These are phyloP conservation scores for Neckera pumila DNA, from an alignment of 225 moss, liverwort and hornwort genomes.

Conservation along the genomic window DNA sequence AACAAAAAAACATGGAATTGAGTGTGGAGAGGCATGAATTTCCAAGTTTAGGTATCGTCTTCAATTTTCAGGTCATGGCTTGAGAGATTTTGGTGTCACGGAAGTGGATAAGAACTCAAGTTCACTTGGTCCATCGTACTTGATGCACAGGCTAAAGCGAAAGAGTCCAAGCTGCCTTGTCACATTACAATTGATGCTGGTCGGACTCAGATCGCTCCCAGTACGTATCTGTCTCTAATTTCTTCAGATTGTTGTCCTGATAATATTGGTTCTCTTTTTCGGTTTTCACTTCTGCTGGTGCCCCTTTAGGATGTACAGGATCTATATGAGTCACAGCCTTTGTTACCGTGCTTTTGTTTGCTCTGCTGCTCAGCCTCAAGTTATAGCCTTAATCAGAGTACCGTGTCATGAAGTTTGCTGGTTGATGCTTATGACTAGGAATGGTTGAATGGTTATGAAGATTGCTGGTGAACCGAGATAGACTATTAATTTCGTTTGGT, in stretches of 20 bases:
- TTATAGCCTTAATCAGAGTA: neutral
- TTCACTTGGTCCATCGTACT: neutral
- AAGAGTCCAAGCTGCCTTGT: constrained; percentile 67
- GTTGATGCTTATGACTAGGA: neutral
- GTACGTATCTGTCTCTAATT: constrained; percentile 24
- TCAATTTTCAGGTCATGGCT: neutral
- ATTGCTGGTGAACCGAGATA: neutral
- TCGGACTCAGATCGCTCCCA: constrained; percentile 92
- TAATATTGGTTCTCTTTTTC: neutral
- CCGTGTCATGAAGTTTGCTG: neutral
- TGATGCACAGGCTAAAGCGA: constrained; percentile 52
- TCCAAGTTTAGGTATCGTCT: neutral
- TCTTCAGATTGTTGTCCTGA: neutral
- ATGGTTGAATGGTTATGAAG: neutral
- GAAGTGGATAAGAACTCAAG: neutral
- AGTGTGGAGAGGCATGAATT: neutral
- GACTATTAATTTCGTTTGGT: neutral
- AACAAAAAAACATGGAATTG: neutral
- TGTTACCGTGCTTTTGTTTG: neutral
- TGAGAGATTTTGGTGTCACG: neutral
- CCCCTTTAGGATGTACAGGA: neutral
- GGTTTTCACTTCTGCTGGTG: neutral
- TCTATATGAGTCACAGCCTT: neutral
- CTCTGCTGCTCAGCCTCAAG: neutral
- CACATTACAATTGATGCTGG: constrained; percentile 97